Conservation (phyloP, 2,329 filamentous ascomycete species). For the Clarireedia sp. region DNA sequence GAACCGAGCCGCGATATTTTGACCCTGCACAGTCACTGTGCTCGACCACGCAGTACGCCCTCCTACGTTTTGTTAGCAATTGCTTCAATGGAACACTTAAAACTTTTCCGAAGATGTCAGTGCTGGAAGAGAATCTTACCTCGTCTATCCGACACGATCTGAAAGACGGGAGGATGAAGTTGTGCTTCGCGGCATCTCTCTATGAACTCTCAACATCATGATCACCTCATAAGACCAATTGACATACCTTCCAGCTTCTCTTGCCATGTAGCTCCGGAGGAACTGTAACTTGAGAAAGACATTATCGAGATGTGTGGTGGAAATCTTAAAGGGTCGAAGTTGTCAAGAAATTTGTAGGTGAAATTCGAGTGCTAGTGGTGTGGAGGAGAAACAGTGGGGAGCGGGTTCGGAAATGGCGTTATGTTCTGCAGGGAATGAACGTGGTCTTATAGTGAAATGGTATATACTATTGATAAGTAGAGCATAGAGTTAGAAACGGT, state of each 20-base stretch:
- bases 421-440: slow-evolving; percentile 27
- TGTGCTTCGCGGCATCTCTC: slow-evolving; percentile 50
- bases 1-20: slow-evolving; percentile 62
- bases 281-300: slow-evolving; percentile 26
- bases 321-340: slow-evolving; percentile 10
- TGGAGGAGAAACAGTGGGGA: slow-evolving; percentile 22
- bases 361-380: slow-evolving; percentile 18
- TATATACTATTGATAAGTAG: slow-evolving; percentile 9
- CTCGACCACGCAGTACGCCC: slow-evolving; percentile 89
- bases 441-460: slow-evolving; percentile 27
- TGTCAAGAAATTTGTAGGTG: slow-evolving; percentile 7
- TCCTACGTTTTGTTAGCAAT: slow-evolving; percentile 41
- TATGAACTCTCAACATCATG: slow-evolving; percentile 30
- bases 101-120: background rate
- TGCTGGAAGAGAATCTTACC: slow-evolving; percentile 39
- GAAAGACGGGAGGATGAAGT: slow-evolving; percentile 51
- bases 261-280: slow-evolving; percentile 28
- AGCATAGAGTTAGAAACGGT: slow-evolving; percentile 10
- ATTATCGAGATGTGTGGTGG: slow-evolving; percentile 16
- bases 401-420: slow-evolving; percentile 25
- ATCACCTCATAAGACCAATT: slow-evolving; percentile 4
- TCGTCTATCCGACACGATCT: slow-evolving; percentile 67
- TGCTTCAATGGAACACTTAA: slow-evolving; percentile 16
- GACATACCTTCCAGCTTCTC: slow-evolving; percentile 33
- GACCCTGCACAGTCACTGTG: slow-evolving; percentile 63